phyloP scores from a whole-genome alignment of 2,329 filamentous ascomycete genomes.

The Xylariaceae sp. region DNA sequence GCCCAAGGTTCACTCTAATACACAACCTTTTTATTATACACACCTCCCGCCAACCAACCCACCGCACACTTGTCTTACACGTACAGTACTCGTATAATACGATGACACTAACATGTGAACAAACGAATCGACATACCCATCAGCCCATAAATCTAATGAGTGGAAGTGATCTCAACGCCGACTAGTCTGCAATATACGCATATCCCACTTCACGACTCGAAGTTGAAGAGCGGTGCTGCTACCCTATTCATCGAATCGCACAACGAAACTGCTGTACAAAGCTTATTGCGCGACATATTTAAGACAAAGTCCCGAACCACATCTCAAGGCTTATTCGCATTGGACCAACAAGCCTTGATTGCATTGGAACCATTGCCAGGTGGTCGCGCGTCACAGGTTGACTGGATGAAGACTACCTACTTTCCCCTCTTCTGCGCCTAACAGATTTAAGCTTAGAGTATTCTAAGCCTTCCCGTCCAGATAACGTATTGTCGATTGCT shows the following conservation, averaged over 20 bases:
- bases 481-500: not conserved
- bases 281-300: not conserved
- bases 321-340: slow-evolving; percentile 15
- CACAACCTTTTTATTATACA: not conserved
- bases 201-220: not conserved
- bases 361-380: slow-evolving; percentile 14
- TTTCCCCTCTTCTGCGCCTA: slow-evolving; percentile 6
- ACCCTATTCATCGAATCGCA: not conserved
- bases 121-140: not conserved
- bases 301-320: slow-evolving; percentile 9
- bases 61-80: not conserved
- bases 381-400: slow-evolving; percentile 30
- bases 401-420: slow-evolving; percentile 9
- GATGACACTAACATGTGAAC: not conserved
- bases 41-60: not conserved
- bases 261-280: not conserved
- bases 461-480: slow-evolving; percentile 7
- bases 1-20: not conserved
- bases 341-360: slow-evolving; percentile 7
- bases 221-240: not conserved
- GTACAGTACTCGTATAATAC: not conserved
- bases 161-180: not conserved
- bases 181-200: not conserved
- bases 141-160: not conserved
- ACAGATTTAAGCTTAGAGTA: slow-evolving; percentile 8